Conservation (phyloP, 495 filamentous ascomycete species). For the Penicillium malachiteum region DNA sequence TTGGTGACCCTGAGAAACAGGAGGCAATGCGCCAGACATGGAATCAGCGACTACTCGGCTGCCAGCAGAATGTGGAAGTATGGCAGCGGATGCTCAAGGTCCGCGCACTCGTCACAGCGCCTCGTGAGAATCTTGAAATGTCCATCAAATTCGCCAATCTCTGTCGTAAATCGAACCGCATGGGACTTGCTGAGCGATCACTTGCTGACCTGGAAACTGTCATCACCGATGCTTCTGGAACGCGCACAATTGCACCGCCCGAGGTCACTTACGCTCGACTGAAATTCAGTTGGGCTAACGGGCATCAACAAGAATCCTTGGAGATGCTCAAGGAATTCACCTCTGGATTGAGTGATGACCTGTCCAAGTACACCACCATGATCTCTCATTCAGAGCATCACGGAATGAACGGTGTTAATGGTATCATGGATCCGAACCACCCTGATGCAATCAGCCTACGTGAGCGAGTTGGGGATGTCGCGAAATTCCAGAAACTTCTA, state of each 20-base stretch:
- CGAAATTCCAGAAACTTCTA: constrained; percentile 66
- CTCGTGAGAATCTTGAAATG: constrained; percentile 94
- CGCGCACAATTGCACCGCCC: constrained; percentile 56
- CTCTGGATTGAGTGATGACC: constrained; percentile 68
- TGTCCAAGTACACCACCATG: constrained; percentile 60
- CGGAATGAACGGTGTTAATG: constrained; percentile 60
- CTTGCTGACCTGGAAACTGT: constrained; percentile 75
- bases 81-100: constrained; percentile 99
- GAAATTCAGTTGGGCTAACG: constrained; percentile 90
- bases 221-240: constrained; percentile 52
- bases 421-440: constrained; percentile 49
- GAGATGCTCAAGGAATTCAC: constrained; percentile 81
- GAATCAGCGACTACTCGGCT: constrained; percentile 91
- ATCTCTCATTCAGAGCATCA: constrained; percentile 40
- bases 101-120: constrained; percentile 83
- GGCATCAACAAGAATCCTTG: constrained; percentile 69
- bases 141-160: constrained; percentile 99
- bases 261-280: constrained; percentile 87
- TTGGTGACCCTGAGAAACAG: constrained; percentile 75
- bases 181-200: constrained; percentile 96
- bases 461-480: constrained; percentile 43
- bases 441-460: constrained; percentile 37
- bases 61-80: constrained; percentile 94
- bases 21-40: constrained; percentile 89
- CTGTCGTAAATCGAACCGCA: constrained; percentile 90